A percentile compares a stretch with the other conserved stretches of the same genome.
These are phyloP conservation scores for Nicotiana benthamiana DNA, from an alignment of 257 asterid genomes.

Conservation along the genomic window DNA sequence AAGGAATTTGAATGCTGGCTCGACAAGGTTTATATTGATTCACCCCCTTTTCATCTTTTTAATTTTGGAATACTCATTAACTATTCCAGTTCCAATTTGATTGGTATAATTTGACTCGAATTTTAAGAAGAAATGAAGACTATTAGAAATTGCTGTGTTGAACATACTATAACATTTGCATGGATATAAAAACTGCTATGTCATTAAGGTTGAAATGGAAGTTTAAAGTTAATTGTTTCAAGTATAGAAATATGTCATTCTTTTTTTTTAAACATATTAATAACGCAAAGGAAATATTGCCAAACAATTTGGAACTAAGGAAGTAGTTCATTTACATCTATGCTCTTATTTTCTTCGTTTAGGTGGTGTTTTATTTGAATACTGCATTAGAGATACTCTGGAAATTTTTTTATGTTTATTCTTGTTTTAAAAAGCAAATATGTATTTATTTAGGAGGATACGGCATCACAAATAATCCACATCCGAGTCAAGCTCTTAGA, in stretches of 20 bases:
- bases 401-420: not conserved
- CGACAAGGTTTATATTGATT: slow-evolving; percentile 39
- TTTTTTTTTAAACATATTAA: too few species aligned
- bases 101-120: too few species aligned
- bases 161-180: too few species aligned
- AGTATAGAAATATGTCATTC: too few species aligned
- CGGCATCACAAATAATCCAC: not conserved
- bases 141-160: too few species aligned
- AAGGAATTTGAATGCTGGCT: slow-evolving; percentile 59
- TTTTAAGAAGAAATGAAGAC: too few species aligned
- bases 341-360: not conserved
- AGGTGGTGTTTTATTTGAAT: not conserved
- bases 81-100: too few species aligned
- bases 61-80: not conserved
- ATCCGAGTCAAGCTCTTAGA: not conserved
- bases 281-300: too few species aligned
- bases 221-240: too few species aligned
- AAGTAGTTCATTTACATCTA: not conserved
- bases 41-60: not conserved
- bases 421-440: not conserved
- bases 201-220: too few species aligned
- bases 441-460: not conserved
- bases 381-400: not conserved
- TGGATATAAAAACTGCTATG: too few species aligned
- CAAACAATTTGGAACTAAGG: too few species aligned